Evolutionary conservation across 208 protist genomes (phyloP), one percentile per base, ranked within the genome.

Genomic region (Leishmania tropica): DNA sequence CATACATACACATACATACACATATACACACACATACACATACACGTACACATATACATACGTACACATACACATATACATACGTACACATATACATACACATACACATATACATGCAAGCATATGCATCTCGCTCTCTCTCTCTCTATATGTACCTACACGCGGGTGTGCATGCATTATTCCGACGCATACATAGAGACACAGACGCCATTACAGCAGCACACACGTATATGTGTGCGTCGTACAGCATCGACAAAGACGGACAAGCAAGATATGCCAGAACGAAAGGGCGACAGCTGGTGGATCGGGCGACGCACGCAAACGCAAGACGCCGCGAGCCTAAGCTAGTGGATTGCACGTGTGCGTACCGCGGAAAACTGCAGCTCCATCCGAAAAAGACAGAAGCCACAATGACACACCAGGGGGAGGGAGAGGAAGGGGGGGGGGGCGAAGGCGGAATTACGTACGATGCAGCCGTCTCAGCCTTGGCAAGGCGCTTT

Each of bases 21-120:
- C 13, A 45, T 7, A 42, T 4, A 73, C 42, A 54, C n/a, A n/a
- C n/a, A 83, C 21, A 71, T 37, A 81, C 54, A 48, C 13, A 45
- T 7, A 42, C n/a, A n/a, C n/a, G n/a, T n/a, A n/a, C n/a, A n/a
- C n/a, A n/a, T n/a, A n/a, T n/a, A n/a, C n/a, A n/a, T n/a, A n/a
- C n/a, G n/a, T n/a, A n/a, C n/a, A 83, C 21, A 71, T 37, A 81
- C 54, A 48, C 13, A 45, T 7, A 42, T 4, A 73, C 42, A 54
- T 51, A 83, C 21, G 62, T 37, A 81, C 54, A 48, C 13, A 45
- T 7, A 42, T 4, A 73, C 42, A 54, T 51, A n/a, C n/a, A 83
- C 21, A 71, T 37, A 81, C 54, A 48, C 13, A 45, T 7, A 42
- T 4, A 73, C 42, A 54, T 51, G n/a, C n/a, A n/a, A n/a, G n/a